A percentile compares a stretch with the other conserved stretches of the same genome.
Conservation (phyloP, 495 filamentous ascomycete genomes). For the Poronia punctata region DNA sequence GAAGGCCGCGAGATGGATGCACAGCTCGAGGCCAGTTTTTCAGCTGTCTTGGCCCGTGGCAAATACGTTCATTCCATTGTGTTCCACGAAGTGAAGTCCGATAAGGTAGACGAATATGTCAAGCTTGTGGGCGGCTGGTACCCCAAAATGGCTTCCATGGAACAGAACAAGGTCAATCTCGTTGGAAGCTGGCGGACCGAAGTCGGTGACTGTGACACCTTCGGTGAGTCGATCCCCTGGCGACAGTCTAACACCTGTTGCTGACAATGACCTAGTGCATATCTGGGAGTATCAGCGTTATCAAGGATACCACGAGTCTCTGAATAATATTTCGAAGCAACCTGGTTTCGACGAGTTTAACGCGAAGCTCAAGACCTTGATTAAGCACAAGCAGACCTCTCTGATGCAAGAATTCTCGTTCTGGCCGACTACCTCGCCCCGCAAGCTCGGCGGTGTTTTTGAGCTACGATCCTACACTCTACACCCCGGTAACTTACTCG, state of each 20-base stretch:
- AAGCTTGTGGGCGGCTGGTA: constrained; percentile 90
- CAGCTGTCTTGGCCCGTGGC: constrained; percentile 84
- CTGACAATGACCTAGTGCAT: constrained; percentile 59
- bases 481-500: constrained; percentile 87
- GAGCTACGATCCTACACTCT: constrained; percentile 96
- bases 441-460: constrained; percentile 84
- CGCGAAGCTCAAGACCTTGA: constrained; percentile 67
- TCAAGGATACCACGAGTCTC: constrained; percentile 86
- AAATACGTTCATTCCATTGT: constrained; percentile 99
- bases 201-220: constrained; percentile 95
- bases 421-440: constrained; percentile 93
- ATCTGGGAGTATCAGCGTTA: constrained; percentile 99
- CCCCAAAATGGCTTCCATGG: constrained; percentile 69
- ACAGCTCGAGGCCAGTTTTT: constrained; percentile 92
- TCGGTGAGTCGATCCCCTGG: constrained; percentile 56
- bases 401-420: constrained; percentile 99
- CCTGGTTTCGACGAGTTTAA: constrained; percentile 80
- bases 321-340: constrained; percentile 72
- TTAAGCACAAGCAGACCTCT: constrained; percentile 76
- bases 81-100: constrained; percentile 92
- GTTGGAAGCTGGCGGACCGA: constrained; percentile 98
- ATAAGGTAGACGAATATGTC: constrained; percentile 91
- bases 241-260: background rate
- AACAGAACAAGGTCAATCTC: constrained; percentile 87
- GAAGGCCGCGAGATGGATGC: constrained; percentile 87